Percentiles rank a stretch among this genome's conserved stretches.
Conservation (phyloP, 2,329 filamentous ascomycete species). For the Epichloe elymi region DNA sequence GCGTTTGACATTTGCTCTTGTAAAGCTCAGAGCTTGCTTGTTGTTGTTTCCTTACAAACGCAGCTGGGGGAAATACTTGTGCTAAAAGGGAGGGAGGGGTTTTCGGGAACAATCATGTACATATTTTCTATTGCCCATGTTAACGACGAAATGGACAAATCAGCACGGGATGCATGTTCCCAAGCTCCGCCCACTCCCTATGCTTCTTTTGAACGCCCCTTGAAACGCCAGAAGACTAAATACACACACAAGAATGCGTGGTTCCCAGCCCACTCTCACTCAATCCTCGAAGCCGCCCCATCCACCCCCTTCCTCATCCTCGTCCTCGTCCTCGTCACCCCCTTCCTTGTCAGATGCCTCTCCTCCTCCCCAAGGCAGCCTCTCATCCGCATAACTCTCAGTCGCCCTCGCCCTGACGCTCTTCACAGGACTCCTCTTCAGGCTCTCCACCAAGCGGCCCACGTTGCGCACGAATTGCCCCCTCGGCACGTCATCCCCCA, state of each 20-base stretch:
- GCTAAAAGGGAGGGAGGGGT: not conserved
- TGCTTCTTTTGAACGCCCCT: not conserved
- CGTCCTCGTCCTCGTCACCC: conserved; percentile 22
- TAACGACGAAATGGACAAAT: not conserved
- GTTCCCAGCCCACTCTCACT: conserved; percentile 37
- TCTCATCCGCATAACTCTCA: conserved; percentile 61
- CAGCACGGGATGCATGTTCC: not conserved
- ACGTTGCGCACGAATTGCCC: conserved; percentile 39
- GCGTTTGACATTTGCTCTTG: too few relatives aligned
- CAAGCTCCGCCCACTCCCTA: not conserved
- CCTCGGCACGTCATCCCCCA: conserved; percentile 13
- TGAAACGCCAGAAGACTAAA: not conserved
- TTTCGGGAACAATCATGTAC: not conserved
- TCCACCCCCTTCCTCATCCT: conserved; percentile 27
- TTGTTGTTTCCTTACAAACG: too few relatives aligned
- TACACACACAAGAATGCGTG: not conserved
- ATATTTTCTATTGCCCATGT: not conserved
- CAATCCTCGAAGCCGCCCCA: conserved; percentile 61
- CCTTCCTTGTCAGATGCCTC: conserved; percentile 27
- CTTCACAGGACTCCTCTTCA: conserved; percentile 53
- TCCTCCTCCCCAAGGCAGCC: conserved; percentile 47
- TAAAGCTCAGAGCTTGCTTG: too few relatives aligned
- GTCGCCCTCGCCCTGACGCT: conserved; percentile 55
- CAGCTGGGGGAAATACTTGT: not conserved
- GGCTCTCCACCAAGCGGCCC: conserved; percentile 39